Conservation (phyloP, 2,329 filamentous ascomycete genomes). For the Calonectria naviculata region DNA sequence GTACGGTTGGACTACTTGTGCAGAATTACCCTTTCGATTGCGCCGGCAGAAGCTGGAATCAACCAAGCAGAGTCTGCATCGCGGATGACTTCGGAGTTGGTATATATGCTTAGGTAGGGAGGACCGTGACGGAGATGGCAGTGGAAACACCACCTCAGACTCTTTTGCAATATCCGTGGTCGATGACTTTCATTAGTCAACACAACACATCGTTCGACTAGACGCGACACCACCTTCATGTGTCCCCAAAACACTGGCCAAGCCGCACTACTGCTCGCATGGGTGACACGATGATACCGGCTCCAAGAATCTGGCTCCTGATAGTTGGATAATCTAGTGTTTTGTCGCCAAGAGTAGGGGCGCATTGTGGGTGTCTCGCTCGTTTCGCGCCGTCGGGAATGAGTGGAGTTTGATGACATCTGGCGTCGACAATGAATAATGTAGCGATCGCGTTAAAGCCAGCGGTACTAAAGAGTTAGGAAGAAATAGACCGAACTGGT, state of each 20-base stretch:
- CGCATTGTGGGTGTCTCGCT: constrained; percentile 7
- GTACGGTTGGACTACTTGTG: not conserved
- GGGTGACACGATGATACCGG: constrained; percentile 5
- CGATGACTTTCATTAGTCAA: not conserved
- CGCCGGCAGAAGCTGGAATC: not conserved
- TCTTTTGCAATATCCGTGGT: not conserved
- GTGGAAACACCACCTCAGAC: not conserved
- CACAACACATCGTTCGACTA: not conserved
- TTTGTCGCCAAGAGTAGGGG: constrained; percentile 4
- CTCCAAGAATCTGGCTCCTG: not conserved
- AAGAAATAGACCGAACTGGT: not conserved
- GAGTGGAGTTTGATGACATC: constrained; percentile 4
- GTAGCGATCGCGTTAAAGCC: not conserved
- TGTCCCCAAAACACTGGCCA: not conserved
- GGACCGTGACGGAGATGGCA: not conserved
- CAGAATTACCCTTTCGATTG: not conserved
- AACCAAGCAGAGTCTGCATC: not conserved
- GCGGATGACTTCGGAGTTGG: not conserved
- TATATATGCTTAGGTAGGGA: not conserved
- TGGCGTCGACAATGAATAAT: not conserved
- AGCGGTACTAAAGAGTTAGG: not conserved
- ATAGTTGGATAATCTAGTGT: not conserved
- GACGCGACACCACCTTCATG: not conserved
- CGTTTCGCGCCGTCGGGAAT: constrained; percentile 10
- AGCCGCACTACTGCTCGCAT: not conserved